Evolutionary conservation across 345 rosid genomes (phyloP).

Genomic region (Murraya paniculata): DNA sequence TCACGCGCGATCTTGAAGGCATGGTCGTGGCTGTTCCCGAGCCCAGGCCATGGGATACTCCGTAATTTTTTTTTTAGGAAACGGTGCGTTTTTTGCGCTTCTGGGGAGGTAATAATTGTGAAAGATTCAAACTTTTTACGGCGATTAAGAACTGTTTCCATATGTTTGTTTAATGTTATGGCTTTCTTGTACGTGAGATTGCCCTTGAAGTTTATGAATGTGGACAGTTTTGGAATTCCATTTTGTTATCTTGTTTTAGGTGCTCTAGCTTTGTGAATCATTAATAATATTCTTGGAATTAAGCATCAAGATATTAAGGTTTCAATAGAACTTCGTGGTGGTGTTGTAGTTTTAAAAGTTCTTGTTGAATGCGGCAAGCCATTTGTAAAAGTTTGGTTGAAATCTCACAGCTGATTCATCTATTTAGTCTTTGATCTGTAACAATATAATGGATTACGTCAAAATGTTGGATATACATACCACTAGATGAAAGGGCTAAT

Average conservation of each 20-base stretch:
- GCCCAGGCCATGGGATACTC: conserved; percentile 96
- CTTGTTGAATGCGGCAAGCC: no score
- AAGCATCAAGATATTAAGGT: not conserved
- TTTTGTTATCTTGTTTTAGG: not conserved
- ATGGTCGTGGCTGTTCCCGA: conserved; percentile 99
- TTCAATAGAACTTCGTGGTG: not conserved
- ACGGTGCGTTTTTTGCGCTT: conserved; percentile 1
- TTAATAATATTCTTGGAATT: not conserved
- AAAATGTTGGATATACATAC: not conserved
- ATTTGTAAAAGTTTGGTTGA: not conserved
- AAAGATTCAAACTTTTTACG: not conserved
- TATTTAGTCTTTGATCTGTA: not conserved
- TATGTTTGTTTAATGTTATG: not conserved
- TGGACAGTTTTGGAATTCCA: not conserved
- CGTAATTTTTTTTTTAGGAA: conserved; percentile 35
- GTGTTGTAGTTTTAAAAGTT: not conserved
- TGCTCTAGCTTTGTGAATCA: not conserved
- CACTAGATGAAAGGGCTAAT: no score
- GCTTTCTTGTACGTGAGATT: not conserved
- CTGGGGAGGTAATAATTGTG: conserved; percentile 4
- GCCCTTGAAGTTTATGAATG: conserved; percentile 5
- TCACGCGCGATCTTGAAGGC: conserved; percentile 77
- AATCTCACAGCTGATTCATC: not conserved
- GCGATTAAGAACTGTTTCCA: not conserved
- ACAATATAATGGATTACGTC: not conserved